phyloP scores from a whole-genome alignment of 495 filamentous ascomycete genomes.

The Stereocaulon alpinum region DNA sequence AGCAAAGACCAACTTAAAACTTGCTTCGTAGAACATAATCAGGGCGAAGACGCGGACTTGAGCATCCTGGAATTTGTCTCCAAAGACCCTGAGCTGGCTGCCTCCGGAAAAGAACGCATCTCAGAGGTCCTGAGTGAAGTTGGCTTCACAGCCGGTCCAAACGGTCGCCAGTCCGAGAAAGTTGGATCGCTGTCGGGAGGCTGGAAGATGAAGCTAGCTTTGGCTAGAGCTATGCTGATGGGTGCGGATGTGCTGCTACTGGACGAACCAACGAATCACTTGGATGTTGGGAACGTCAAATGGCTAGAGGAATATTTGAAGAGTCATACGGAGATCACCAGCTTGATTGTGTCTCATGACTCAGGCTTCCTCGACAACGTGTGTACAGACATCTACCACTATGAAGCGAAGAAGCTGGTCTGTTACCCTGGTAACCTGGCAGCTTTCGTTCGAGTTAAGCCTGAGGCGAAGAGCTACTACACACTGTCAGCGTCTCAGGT shows the following conservation, averaged over 20 bases:
- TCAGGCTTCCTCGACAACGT: conserved; percentile 94
- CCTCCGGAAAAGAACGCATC: conserved; percentile 69
- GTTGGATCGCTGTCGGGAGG: conserved; percentile 96
- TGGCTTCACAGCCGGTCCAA: conserved; percentile 81
- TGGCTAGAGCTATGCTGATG: conserved; percentile 94
- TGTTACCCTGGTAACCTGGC: conserved; percentile 93
- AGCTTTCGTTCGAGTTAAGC: conserved; percentile 80
- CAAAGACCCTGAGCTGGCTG: conserved; percentile 70
- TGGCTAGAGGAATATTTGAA: conserved; percentile 96
- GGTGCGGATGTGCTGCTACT: conserved; percentile 89
- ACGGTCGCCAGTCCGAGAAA: conserved; percentile 74
- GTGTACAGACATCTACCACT: conserved; percentile 98
- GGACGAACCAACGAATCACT: conserved; percentile 98
- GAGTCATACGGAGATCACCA: conserved; percentile 91
- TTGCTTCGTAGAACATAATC: conserved; percentile 98
- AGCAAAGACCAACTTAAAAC: conserved; percentile 81
- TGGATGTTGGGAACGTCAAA: conserved; percentile 91
- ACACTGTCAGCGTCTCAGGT: conserved; percentile 82
- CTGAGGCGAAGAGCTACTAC: conserved; percentile 98
- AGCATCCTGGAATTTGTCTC: conserved; percentile 85
- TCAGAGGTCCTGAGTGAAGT: conserved; percentile 76
- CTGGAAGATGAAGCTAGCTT: conserved; percentile 99
- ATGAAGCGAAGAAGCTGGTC: conserved; percentile 93
- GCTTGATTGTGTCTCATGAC: conserved; percentile 96
- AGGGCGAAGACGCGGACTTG: conserved; percentile 91